Conservation (phyloP, 1,284 basidiomycete species). For the Fomitopsis schrenkii region DNA sequence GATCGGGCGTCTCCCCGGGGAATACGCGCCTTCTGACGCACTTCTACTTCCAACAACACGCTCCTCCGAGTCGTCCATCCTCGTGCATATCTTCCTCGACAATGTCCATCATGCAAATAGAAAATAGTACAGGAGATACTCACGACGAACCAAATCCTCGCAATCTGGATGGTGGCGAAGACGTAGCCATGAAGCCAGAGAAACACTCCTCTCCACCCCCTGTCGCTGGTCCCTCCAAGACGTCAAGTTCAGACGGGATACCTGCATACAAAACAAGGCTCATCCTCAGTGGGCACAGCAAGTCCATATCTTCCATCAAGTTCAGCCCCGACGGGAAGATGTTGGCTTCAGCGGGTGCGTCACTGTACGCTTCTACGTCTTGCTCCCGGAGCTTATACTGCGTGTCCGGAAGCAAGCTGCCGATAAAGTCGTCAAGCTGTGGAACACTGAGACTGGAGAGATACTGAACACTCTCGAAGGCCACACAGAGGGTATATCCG, state of each 20-base stretch:
- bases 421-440: slow-evolving; percentile 77
- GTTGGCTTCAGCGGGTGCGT: slow-evolving; percentile 74
- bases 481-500: slow-evolving; percentile 81
- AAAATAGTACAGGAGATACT: too few species aligned
- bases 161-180: neutral
- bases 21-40: neutral
- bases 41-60: neutral
- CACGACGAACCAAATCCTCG: neutral
- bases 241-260: slow-evolving; percentile 4
- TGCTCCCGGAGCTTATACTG: slow-evolving; percentile 11
- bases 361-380: neutral
- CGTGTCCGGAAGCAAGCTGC: slow-evolving; percentile 53
- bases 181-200: neutral
- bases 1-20: neutral
- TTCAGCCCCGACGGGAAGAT: slow-evolving; percentile 74
- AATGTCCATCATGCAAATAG: neutral
- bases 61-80: neutral
- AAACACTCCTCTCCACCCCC: neutral
- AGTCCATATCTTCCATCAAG: slow-evolving; percentile 72
- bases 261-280: slow-evolving; percentile 42
- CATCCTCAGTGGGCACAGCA: slow-evolving; percentile 69
- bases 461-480: slow-evolving; percentile 67
- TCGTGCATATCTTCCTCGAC: neutral
- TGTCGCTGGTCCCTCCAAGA: slow-evolving; percentile 11
- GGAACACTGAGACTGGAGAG: slow-evolving; percentile 69